Evolutionary conservation across 805 yeast species (phyloP).

Genomic region (Pichia pseudocactophila): DNA sequence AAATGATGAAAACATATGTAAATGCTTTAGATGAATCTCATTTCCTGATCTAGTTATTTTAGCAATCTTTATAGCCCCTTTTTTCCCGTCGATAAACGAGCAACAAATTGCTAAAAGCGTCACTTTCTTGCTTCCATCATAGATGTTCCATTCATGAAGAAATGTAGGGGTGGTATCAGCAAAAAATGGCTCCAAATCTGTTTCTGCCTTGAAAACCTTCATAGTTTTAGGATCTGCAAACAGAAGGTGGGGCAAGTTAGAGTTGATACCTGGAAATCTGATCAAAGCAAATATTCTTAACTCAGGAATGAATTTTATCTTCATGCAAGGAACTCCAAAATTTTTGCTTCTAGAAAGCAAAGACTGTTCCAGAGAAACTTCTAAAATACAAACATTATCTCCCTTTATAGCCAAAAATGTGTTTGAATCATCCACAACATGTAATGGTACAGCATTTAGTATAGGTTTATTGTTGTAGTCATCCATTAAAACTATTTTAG

Average conservation of each 20-base stretch:
- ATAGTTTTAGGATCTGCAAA: slow-evolving; percentile 2
- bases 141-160: slow-evolving; percentile 1
- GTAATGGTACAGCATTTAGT: no score
- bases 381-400: not conserved
- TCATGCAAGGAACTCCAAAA: slow-evolving; percentile 2
- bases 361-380: not conserved
- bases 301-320: not conserved
- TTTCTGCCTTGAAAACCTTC: not conserved
- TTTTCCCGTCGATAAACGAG: slow-evolving; percentile 6
- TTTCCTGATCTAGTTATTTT: slow-evolving; percentile 18
- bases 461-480: slow-evolving; percentile 8
- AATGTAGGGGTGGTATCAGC: not conserved
- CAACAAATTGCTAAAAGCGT: slow-evolving; percentile 27
- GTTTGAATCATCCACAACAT: no score
- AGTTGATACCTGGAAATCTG: not conserved
- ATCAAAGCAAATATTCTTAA: not conserved
- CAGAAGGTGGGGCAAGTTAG: not conserved
- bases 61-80: slow-evolving; percentile 23
- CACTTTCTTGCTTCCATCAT: not conserved
- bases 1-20: slow-evolving; percentile 16
- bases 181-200: not conserved
- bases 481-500: slow-evolving; percentile 20
- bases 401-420: not conserved
- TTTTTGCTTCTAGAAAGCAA: not conserved
- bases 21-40: slow-evolving; percentile 10